Conservation (phyloP, 768 basidiomycete genomes). For the Lactifluus volemus region DNA sequence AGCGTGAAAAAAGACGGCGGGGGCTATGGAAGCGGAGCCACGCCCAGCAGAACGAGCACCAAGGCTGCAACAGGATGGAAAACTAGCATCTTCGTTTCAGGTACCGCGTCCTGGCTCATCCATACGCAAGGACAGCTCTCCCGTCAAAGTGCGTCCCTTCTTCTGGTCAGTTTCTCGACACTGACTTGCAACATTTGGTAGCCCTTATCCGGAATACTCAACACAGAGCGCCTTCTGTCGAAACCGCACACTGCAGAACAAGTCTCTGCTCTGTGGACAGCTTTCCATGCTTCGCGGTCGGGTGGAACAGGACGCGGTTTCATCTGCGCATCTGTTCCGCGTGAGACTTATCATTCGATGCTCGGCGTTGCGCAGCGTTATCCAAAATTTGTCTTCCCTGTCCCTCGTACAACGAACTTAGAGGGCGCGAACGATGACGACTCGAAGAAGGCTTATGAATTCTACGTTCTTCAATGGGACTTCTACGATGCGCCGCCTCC, state of each 20-base stretch:
- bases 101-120: constrained; percentile 8
- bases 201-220: constrained; percentile 78
- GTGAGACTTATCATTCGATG: constrained; percentile 69
- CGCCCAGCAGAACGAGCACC: constrained; percentile 2
- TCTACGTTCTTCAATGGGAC: constrained; percentile 85
- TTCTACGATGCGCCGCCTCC: constrained; percentile 65
- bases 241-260: constrained; percentile 64
- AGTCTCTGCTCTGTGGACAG: constrained; percentile 78
- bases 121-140: constrained; percentile 54
- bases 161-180: not conserved
- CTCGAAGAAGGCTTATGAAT: constrained; percentile 49
- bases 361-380: constrained; percentile 50
- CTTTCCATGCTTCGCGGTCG: constrained; percentile 78
- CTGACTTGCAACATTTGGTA: constrained; percentile 26
- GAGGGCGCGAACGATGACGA: constrained; percentile 31
- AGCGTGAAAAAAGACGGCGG: constrained; percentile 6
- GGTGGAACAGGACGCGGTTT: constrained; percentile 75
- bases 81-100: constrained; percentile 12
- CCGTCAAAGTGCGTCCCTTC: constrained; percentile 44
- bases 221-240: constrained; percentile 57
- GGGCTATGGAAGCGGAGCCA: constrained; percentile 17
- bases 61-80: not conserved
- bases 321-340: constrained; percentile 74
- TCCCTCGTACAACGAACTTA: constrained; percentile 45
- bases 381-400: constrained; percentile 73